A percentile compares a stretch with the other conserved stretches of the same genome.
phyloP scores from a whole-genome alignment of 192 early-diverging fungal species.

The Coemansia sp. region DNA sequence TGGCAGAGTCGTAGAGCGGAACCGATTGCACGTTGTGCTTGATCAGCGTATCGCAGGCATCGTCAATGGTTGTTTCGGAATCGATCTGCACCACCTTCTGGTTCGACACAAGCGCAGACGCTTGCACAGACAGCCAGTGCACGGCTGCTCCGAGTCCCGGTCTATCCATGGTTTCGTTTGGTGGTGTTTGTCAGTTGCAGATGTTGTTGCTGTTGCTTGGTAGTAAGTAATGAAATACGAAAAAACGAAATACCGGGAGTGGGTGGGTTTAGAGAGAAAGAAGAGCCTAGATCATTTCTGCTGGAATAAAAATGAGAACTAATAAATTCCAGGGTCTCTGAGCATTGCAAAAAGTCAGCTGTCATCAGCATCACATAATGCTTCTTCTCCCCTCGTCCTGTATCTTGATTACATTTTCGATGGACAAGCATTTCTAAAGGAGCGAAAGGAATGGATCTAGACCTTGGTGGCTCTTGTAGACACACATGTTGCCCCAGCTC shows the following conservation, averaged over 20 bases:
- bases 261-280: too few species aligned
- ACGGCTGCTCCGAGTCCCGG: conserved; percentile 40
- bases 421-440: too few species aligned
- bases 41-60: conserved; percentile 71
- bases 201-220: too few species aligned
- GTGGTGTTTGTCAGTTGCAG: too few species aligned
- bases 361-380: too few species aligned
- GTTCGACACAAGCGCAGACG: conserved; percentile 57
- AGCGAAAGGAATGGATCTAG: too few species aligned
- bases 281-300: too few species aligned
- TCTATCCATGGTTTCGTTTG: conserved; percentile 3
- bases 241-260: background rate
- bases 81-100: conserved; percentile 71
- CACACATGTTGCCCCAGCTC: conserved; percentile 36
- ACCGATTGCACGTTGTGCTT: conserved; percentile 77
- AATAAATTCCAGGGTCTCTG: too few species aligned
- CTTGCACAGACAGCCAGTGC: conserved; percentile 71
- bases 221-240: too few species aligned
- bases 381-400: background rate
- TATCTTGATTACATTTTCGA: too few species aligned
- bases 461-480: conserved; percentile 7
- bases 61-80: conserved; percentile 60
- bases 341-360: too few species aligned
- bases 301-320: too few species aligned
- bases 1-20: conserved; percentile 68